phyloP scores from a whole-genome alignment of 768 basidiomycete species.

The Suillus clintonianus region DNA sequence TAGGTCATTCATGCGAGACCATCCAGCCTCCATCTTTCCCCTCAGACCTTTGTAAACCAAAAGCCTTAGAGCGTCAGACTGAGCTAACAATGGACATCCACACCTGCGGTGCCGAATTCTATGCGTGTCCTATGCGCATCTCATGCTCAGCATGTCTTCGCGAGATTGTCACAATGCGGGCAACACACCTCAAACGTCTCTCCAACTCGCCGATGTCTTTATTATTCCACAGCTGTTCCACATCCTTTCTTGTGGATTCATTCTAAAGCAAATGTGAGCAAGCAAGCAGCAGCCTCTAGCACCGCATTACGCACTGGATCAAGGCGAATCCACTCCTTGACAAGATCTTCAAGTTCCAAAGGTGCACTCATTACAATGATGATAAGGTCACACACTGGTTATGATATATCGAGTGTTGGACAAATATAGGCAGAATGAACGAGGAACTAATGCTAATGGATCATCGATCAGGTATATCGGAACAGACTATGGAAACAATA shows the following conservation, averaged over 20 bases:
- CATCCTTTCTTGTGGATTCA: conserved; percentile 37
- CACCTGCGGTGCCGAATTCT: conserved; percentile 87
- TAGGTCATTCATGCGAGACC: conserved; percentile 90
- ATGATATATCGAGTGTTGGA: not conserved
- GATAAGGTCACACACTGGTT: not conserved
- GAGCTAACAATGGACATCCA: conserved; percentile 7
- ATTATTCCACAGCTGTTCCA: conserved; percentile 34
- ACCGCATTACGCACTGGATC: conserved; percentile 39
- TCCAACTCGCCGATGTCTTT: conserved; percentile 36
- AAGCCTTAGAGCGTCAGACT: not conserved
- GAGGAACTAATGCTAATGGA: not conserved
- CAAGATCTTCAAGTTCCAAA: conserved; percentile 45
- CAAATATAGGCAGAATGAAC: not conserved
- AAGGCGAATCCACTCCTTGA: conserved; percentile 52
- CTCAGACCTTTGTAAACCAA: conserved; percentile 55
- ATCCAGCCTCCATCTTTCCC: conserved; percentile 86
- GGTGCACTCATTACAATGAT: conserved; percentile 15
- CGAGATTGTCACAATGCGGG: too few species aligned
- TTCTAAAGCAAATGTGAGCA: conserved; percentile 29
- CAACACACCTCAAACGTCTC: conserved; percentile 41
- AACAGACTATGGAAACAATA: not conserved
- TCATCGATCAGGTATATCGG: not conserved
- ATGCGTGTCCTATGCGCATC: conserved; percentile 57
- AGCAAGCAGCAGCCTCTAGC: not conserved
- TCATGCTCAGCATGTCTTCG: not conserved